phyloP scores from a whole-genome alignment of 2,329 filamentous ascomycete genomes.

The Pseudogymnoascus sp. region DNA sequence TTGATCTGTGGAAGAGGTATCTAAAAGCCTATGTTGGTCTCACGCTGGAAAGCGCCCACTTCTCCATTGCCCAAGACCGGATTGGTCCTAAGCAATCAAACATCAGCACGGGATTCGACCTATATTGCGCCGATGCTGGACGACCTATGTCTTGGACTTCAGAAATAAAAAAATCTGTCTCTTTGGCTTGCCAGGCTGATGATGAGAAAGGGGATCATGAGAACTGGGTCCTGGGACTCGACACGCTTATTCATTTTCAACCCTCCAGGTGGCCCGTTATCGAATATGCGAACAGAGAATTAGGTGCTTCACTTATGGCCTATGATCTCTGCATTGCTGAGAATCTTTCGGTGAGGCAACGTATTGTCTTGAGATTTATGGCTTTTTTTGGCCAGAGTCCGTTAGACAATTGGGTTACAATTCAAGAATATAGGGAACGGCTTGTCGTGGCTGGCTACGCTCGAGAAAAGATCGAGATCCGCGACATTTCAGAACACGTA shows the following conservation, averaged over 20 bases:
- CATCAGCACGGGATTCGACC: slow-evolving; percentile 6
- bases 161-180: slow-evolving; percentile 12
- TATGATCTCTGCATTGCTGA: slow-evolving; percentile 14
- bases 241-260: slow-evolving; percentile 15
- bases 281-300: slow-evolving; percentile 11
- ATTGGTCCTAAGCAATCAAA: background rate
- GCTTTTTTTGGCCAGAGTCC: slow-evolving; percentile 12
- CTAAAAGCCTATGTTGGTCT: slow-evolving; percentile 14
- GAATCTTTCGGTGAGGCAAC: slow-evolving; percentile 10
- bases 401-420: slow-evolving; percentile 14
- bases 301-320: slow-evolving; percentile 15
- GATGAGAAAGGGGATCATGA: background rate
- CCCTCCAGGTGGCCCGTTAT: slow-evolving; percentile 15
- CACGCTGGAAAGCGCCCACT: slow-evolving; percentile 13
- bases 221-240: slow-evolving; percentile 16
- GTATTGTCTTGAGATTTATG: slow-evolving; percentile 9
- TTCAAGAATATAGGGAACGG: slow-evolving; percentile 35
- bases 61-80: slow-evolving; percentile 13
- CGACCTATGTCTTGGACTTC: slow-evolving; percentile 12
- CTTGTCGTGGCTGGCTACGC: slow-evolving; percentile 42
- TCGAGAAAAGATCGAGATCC: slow-evolving; percentile 33
- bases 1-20: background rate
- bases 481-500: slow-evolving; percentile 44
- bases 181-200: background rate
- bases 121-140: slow-evolving; percentile 16